phyloP scores from a whole-genome alignment of 345 rosid genomes.

The Gossypium herbaceum region DNA sequence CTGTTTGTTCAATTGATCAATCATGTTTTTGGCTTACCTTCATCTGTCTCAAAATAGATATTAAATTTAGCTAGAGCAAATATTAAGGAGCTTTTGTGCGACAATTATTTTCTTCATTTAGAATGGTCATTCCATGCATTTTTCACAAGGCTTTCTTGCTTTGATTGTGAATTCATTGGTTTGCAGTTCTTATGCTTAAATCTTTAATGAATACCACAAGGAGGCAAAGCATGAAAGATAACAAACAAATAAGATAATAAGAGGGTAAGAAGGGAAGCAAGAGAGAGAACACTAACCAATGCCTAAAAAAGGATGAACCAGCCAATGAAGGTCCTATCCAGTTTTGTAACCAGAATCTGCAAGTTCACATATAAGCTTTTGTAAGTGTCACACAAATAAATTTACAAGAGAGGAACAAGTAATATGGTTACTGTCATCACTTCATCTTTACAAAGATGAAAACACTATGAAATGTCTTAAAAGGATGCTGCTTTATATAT shows the following conservation, averaged over 20 bases:
- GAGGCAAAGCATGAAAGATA: neutral
- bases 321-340: slow-evolving; percentile 95
- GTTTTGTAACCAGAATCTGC: slow-evolving; percentile 99
- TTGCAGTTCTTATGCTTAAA: neutral
- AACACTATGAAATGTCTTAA: slow-evolving; percentile 5
- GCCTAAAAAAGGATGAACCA: slow-evolving; percentile 84
- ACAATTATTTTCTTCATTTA: neutral
- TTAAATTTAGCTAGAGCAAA: neutral
- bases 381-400: neutral
- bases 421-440: neutral
- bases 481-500: neutral
- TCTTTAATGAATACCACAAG: neutral
- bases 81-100: neutral
- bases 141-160: neutral
- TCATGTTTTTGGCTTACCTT: neutral
- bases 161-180: neutral
- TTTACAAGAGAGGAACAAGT: neutral
- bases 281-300: slow-evolving; percentile 55
- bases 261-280: neutral
- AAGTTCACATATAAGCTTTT: slow-evolving; percentile 20
- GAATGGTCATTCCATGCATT: neutral
- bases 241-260: neutral
- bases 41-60: neutral
- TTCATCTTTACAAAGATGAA: slow-evolving; percentile 4
- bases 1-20: neutral